Base-by-base conservation (phyloP, 768 basidiomycete genomes). In the Tulasnella sp. region DNA sequence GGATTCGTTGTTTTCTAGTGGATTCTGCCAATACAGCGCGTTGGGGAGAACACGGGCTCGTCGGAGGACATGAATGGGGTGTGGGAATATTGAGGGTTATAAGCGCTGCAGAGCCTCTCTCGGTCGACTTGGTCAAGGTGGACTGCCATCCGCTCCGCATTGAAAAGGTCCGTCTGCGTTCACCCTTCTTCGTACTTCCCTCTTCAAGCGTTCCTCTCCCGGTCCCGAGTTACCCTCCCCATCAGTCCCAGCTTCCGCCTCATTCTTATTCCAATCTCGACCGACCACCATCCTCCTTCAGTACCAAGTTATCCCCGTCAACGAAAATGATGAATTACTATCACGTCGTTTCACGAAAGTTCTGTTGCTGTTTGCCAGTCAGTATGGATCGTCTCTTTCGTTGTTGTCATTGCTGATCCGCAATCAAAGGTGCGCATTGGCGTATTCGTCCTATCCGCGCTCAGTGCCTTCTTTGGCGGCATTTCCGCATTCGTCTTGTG, bases 341-440 rank as follows among this genome's bases (percentile, higher is more conserved):
- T 57, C 55, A 57, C 46, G 46, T 45, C 31, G 43, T 32, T n/a
- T 45, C 55, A 23, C 17, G 46, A 45, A 57, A 57, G 55, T 57
- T 57, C 34, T 49, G 42, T 37, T 57, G 55, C 42, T 57, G 55
- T 43, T 46, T 57, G 34, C 55, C 55, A 2, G 55, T 57, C 31
- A 17, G 55, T 57, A 2, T 27, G n/a, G 35, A n/a, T 35, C 29
- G 6, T 31, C 27, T 12, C 45, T 32, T 11, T n/a, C 4, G 45
- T 17, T 39, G 17, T 14, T 23, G 19, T 27, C n/a, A 27, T 15
- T 21, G 1, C 32, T 21, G 8, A 19, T 52, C 19, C 55, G 31
- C n/a, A 43, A 19, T 21, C 32, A n/a, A 23, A 57, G 55, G 55
- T 57, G 17, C 55, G 55, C 31, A 34, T 57, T 21, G 55, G 55